Evolutionary conservation across 768 basidiomycete species (phyloP).

Genomic region (Clathrus columnatus): DNA sequence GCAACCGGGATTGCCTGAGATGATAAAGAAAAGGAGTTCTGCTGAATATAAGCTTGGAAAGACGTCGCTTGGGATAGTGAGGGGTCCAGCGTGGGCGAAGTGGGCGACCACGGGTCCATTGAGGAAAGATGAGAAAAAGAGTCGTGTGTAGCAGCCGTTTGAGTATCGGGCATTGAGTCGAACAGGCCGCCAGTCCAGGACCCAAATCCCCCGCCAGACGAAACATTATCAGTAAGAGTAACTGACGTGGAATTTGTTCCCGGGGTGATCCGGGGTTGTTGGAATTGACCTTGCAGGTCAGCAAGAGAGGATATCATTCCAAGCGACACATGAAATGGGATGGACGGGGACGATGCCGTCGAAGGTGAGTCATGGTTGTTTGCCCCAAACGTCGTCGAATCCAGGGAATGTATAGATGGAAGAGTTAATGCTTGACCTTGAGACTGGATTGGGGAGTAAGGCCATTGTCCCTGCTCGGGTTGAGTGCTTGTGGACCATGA

Average conservation of each 20-base stretch:
- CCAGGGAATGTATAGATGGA: constrained; percentile 6
- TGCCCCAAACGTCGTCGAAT: neutral
- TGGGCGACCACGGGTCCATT: too few relatives aligned
- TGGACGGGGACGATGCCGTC: constrained; percentile 21
- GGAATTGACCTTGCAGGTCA: neutral
- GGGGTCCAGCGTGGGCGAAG: too few relatives aligned
- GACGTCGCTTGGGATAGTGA: too few relatives aligned
- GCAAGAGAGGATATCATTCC: constrained; percentile 1
- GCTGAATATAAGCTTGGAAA: too few relatives aligned
- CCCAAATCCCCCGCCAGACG: neutral
- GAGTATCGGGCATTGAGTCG: too few relatives aligned
- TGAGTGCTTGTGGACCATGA: constrained; percentile 31
- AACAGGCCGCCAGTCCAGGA: too few relatives aligned
- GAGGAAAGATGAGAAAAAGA: too few relatives aligned
- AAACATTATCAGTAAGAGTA: neutral
- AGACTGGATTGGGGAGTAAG: neutral
- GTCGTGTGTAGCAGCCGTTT: too few relatives aligned
- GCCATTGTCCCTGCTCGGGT: neutral
- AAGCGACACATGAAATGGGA: neutral
- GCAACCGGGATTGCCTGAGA: neutral
- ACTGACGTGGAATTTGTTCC: neutral
- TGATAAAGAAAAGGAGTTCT: too few relatives aligned
- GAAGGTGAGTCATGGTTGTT: constrained; percentile 18
- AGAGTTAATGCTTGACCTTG: neutral
- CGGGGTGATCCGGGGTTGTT: neutral